Evolutionary conservation across 1,284 basidiomycete species (phyloP).

Genomic region (Trametes hirsuta): DNA sequence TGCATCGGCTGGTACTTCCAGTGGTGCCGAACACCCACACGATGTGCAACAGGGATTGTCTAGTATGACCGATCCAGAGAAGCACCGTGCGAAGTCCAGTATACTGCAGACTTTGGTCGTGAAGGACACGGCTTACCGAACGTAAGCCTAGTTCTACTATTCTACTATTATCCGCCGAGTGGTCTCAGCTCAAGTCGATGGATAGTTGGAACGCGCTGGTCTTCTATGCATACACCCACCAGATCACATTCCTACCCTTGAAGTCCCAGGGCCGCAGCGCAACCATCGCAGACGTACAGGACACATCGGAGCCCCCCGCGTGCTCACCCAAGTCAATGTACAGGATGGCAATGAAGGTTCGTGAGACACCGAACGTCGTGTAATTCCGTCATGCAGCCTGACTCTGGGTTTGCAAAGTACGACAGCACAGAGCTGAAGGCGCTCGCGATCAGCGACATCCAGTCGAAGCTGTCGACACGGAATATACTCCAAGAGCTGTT

Average conservation of each 20-base stretch:
- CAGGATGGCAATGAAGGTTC: slow-evolving; percentile 25
- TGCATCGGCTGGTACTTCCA: too few species aligned
- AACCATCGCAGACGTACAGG: neutral
- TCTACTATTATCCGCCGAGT: too few species aligned
- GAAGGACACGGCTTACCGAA: slow-evolving; percentile 21
- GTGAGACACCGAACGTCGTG: neutral
- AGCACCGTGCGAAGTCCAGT: neutral
- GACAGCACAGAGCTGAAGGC: slow-evolving; percentile 18
- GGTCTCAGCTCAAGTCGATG: neutral
- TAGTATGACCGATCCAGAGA: neutral
- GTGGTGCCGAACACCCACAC: too few species aligned
- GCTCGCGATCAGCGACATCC: slow-evolving; percentile 18
- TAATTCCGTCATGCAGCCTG: neutral
- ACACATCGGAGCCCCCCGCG: slow-evolving; percentile 10
- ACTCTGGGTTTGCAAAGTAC: neutral
- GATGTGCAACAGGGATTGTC: neutral
- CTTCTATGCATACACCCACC: slow-evolving; percentile 27
- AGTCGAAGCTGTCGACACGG: slow-evolving; percentile 18
- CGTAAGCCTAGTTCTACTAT: slow-evolving; percentile 13
- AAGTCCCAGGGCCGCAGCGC: slow-evolving; percentile 13
- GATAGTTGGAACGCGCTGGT: slow-evolving; percentile 26
- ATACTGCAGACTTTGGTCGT: slow-evolving; percentile 1
- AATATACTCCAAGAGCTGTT: slow-evolving; percentile 26
- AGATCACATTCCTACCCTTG: slow-evolving; percentile 27
- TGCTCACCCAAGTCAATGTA: slow-evolving; percentile 30